Evolutionary conservation across 2,329 filamentous ascomycete genomes (phyloP).

Genomic region (Elsinoe australis): DNA sequence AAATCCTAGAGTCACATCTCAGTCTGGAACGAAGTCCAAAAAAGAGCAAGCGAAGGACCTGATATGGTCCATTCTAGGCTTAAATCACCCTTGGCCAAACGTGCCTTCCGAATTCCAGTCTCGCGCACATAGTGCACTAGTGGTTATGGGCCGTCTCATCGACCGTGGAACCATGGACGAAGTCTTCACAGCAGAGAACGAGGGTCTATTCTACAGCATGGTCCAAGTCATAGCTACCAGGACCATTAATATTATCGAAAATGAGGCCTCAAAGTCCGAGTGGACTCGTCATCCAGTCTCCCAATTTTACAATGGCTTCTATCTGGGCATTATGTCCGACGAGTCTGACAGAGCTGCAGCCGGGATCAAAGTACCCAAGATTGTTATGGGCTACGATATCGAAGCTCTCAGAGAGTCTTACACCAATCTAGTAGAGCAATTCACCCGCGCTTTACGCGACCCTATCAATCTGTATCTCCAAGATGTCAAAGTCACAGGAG

Average conservation of each 20-base stretch:
- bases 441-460: not conserved
- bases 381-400: not conserved
- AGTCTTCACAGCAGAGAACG: not conserved
- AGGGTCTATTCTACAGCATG: not conserved
- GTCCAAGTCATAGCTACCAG: not conserved
- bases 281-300: not conserved
- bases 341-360: not conserved
- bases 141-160: not conserved
- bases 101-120: not conserved
- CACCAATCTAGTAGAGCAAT: not conserved
- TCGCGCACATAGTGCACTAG: not conserved
- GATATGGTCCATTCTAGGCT: too few relatives aligned
- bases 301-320: not conserved
- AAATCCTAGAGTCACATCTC: too few relatives aligned
- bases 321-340: not conserved
- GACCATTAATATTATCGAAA: not conserved
- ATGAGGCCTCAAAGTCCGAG: too few relatives aligned
- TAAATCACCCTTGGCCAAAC: not conserved
- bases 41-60: too few relatives aligned
- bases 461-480: not conserved
- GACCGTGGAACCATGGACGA: not conserved
- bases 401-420: not conserved
- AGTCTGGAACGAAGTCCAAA: too few relatives aligned
- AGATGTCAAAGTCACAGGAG: not conserved
- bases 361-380: not conserved